Conservation (phyloP, 2,329 filamentous ascomycete species). For the Cladosporium sp. region DNA sequence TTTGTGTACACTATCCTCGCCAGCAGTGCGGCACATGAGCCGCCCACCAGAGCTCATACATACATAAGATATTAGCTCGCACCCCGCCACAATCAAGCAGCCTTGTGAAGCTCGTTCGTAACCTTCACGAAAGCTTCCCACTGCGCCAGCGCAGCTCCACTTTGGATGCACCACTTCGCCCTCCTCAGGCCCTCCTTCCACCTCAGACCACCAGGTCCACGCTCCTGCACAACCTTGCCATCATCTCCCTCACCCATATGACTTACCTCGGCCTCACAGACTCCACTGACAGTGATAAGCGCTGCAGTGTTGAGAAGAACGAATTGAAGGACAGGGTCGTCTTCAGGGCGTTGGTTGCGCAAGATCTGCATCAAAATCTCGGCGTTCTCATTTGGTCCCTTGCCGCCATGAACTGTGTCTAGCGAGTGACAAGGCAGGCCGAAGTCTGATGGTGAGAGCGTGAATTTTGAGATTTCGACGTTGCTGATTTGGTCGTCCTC, state of each 20-base stretch:
- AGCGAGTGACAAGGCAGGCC: slow-evolving; percentile 73
- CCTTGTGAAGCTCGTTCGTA: slow-evolving; percentile 52
- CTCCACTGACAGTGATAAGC: slow-evolving; percentile 76
- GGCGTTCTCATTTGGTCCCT: slow-evolving; percentile 83
- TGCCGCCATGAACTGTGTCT: slow-evolving; percentile 73
- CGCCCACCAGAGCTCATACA: too few relatives aligned
- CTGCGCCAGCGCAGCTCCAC: slow-evolving; percentile 77
- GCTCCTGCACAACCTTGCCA: slow-evolving; percentile 72
- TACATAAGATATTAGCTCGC: background rate
- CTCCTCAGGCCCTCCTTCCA: slow-evolving; percentile 94
- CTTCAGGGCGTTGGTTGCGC: slow-evolving; percentile 63
- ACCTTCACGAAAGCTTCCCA: slow-evolving; percentile 81
- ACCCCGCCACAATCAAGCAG: background rate
- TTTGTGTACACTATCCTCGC: too few relatives aligned
- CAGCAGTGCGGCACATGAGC: too few relatives aligned
- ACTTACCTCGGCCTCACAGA: slow-evolving; percentile 79
- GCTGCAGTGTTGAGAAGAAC: slow-evolving; percentile 92
- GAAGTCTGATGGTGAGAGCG: slow-evolving; percentile 78
- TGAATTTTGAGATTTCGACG: slow-evolving; percentile 70
- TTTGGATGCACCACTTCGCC: slow-evolving; percentile 82
- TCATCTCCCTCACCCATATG: slow-evolving; percentile 77
- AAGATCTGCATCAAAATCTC: slow-evolving; percentile 75
- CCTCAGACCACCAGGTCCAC: slow-evolving; percentile 77
- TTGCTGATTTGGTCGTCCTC: slow-evolving; percentile 32
- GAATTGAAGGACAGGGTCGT: slow-evolving; percentile 87